Percentiles rank a stretch among this genome's conserved stretches.
phyloP scores from a whole-genome alignment of 139 green algal species.

The Haematococcus lacustris region DNA sequence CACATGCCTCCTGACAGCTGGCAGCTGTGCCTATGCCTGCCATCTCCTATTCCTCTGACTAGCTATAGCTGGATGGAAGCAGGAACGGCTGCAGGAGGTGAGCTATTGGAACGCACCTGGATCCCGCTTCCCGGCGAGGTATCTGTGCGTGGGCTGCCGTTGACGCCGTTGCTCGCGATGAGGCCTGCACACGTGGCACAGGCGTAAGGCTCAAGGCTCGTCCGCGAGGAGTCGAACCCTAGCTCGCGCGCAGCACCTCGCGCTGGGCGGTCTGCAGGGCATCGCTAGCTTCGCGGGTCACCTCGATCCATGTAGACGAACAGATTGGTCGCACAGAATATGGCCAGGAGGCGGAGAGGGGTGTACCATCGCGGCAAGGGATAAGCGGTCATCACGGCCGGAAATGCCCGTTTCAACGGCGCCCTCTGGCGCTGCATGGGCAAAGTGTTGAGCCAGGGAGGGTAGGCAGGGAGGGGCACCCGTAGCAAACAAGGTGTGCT shows the following conservation, averaged over 20 bases:
- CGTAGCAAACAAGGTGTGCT: no score
- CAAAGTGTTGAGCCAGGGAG: not conserved
- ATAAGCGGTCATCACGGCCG: no score
- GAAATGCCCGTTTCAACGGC: not conserved
- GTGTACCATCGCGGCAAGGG: slow-evolving; percentile 62
- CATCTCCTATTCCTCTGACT: not conserved
- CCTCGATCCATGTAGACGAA: slow-evolving; percentile 90
- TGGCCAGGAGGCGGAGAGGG: slow-evolving; percentile 48
- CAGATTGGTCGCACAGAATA: slow-evolving; percentile 74
- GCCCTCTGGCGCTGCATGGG: not conserved
- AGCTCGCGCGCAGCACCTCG: not conserved
- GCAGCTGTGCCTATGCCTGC: not conserved
- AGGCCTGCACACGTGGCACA: slow-evolving; percentile 43
- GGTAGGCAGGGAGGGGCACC: not conserved
- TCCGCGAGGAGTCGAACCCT: not conserved
- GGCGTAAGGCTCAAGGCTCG: not conserved
- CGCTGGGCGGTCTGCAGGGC: not conserved
- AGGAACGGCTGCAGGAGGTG: not conserved
- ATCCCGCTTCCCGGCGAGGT: slow-evolving; percentile 49
- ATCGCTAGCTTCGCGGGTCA: not conserved
- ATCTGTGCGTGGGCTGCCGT: slow-evolving; percentile 43
- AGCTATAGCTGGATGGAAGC: not conserved
- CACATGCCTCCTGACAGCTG: not conserved
- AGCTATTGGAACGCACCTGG: slow-evolving; percentile 31
- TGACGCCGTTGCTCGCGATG: slow-evolving; percentile 89